Base-by-base conservation (phyloP, 371 early-diverging fungal species). In the Syncephalastrum racemosum region DNA sequence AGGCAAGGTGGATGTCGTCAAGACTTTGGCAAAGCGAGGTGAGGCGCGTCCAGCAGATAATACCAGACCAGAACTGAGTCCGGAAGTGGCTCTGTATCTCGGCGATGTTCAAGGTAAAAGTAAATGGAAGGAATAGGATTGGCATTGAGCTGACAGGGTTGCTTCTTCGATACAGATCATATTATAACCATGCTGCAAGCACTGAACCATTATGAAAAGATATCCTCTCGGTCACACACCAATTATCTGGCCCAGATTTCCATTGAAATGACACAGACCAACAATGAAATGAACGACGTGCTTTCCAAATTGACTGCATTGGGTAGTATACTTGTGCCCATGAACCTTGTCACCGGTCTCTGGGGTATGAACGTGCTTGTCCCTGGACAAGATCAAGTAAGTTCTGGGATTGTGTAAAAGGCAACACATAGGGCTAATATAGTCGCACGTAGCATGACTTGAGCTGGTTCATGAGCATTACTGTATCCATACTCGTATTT, bases 221-320 rank as follows among this genome's bases (percentile, higher is more conserved):
- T 96, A 22, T 81, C 97, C 4, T 88, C 90, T 2, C 78, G 97
- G 19, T 86, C 95, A 0, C 98, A 98, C 67, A 86, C 91, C 13
- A 98, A 96, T 61, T 98, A 98, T 60, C 75, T 98, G 54, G 99
- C 98, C 1, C 95, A 96, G 60, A 97, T 98, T 39, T 90, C 90
- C 3, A 93, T 98, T 42, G 98, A 97, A 70, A 90, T 98, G 67
- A 98, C 97, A 8, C 92, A 94, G 65, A 86, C 95, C 5, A 92
- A 92, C 39, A 95, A 95, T 68, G 71, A 87, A 53, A 95, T 95
- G 39, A 94, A 95, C 62, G 92, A 91, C 48, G 91, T 94, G 0
- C 85, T 96, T 13, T 90, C 93, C 43, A 90, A 89, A 49, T 76
- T 98, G 68, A 96, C 97, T 15, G 92, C 93, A 12, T 65, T 96